Conservation (phyloP, 2,329 filamentous ascomycete species). For the Scedosporium boydii region DNA sequence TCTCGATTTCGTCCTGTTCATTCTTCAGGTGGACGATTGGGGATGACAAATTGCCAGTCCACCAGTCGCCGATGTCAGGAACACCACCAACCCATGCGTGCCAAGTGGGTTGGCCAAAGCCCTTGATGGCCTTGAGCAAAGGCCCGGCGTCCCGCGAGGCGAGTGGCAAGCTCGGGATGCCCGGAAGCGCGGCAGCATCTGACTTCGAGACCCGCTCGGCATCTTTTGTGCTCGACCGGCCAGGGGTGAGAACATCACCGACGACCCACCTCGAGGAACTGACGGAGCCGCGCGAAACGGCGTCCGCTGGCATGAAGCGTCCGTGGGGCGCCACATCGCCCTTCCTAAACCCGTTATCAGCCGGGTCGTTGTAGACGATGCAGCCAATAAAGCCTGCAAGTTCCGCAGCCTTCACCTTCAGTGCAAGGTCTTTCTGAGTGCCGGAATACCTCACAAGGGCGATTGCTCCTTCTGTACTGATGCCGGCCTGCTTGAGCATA, state of each 20-base stretch:
- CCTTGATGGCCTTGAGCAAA: constrained; percentile 66
- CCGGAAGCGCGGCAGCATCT: constrained; percentile 61
- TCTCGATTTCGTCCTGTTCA: constrained; percentile 71
- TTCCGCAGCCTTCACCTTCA: constrained; percentile 88
- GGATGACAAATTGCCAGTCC: constrained; percentile 67
- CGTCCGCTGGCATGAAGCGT: constrained; percentile 69
- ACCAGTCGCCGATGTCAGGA: constrained; percentile 69
- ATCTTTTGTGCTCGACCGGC: constrained; percentile 63
- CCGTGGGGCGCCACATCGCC: constrained; percentile 69
- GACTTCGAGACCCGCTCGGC: constrained; percentile 57
- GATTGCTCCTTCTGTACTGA: constrained; percentile 71
- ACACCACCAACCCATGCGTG: constrained; percentile 69
- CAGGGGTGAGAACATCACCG: constrained; percentile 87
- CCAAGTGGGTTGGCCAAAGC: constrained; percentile 60
- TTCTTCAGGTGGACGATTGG: constrained; percentile 78
- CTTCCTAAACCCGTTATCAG: constrained; percentile 68
- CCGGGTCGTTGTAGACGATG: constrained; percentile 86
- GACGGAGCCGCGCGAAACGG: constrained; percentile 74
- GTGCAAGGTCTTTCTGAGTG: constrained; percentile 57
- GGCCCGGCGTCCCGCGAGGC: constrained; percentile 82
- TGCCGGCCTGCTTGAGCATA: constrained; percentile 56
- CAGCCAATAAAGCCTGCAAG: constrained; percentile 77
- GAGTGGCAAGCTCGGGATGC: constrained; percentile 84
- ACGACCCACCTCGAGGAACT: constrained; percentile 73
- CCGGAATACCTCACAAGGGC: constrained; percentile 76